Evolutionary conservation across 345 rosid genomes (phyloP), one percentile per base, ranked within the genome.

Genomic region (Aquilaria yunnanensis): DNA sequence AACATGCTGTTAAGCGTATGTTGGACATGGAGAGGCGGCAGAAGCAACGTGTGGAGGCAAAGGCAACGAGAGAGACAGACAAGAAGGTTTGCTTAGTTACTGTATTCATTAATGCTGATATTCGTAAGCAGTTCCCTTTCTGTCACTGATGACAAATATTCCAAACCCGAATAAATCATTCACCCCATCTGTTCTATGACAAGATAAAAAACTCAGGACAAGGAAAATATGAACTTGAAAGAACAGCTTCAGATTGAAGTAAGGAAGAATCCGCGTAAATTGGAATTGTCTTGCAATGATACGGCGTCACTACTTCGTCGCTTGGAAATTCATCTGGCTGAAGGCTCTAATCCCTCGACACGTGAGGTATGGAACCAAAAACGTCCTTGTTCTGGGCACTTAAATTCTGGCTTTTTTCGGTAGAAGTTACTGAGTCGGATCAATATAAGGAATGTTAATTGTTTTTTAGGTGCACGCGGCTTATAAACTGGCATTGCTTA

Each of bases 41-140:
- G 76, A 88, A 88, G 73, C 87, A 81, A 81, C 87, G 94, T 5
- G 65, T 88, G 72, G 89, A 90, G 68, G 98, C 90, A 86, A 76
- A 90, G 68, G 98, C 90, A 86, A 76, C 88, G 72, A 84, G 97
- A 68, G 92, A 82, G 72, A 72, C 90, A 48, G 88, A 90, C 67
- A 90, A 83, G 88, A 88, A 84, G 97, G 98, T 87, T 45, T 41
- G 61, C 33, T 33, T 34, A 30, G 47, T 23, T 14, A 51, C 47
- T 1, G 6, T 14, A 16, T 16, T 16, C 51, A 23, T 23, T 23
- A 23, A 11, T 34, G 30, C 32, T 14, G 57, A 14, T 59, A 51
- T 51, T 54, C 10, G 14, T 52, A 12, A 37, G 43, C 43, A 23
- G 46, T 51, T 32, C 12, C 60, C 60, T 56, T 3, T 49, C 12